A percentile compares a stretch with the other conserved stretches of the same genome.
phyloP scores from a whole-genome alignment of 1,284 basidiomycete species.

The Bjerkandera adusta region DNA sequence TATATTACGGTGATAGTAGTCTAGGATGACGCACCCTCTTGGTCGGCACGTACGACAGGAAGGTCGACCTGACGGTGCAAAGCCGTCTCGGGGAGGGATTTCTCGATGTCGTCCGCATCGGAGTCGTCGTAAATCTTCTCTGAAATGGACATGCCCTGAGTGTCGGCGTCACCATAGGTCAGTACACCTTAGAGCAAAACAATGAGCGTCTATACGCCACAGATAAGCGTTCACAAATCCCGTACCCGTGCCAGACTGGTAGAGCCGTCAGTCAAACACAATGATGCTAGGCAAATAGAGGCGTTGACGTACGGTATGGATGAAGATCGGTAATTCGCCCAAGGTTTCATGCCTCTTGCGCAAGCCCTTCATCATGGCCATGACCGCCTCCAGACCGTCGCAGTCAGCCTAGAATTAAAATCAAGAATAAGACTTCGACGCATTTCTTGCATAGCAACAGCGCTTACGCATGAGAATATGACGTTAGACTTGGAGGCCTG shows the following conservation, averaged over 20 bases:
- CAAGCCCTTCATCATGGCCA: constrained; percentile 47
- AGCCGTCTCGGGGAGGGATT: constrained; percentile 33
- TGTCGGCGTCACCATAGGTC: constrained; percentile 33
- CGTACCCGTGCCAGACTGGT: constrained; percentile 45
- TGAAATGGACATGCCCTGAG: constrained; percentile 35
- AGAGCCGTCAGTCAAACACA: neutral
- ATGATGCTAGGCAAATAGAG: neutral
- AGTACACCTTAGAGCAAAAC: too few species aligned
- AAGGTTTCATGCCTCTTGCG: constrained; percentile 40
- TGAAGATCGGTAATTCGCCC: constrained; percentile 40
- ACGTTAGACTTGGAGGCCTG: constrained; percentile 44
- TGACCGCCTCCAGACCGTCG: constrained; percentile 38
- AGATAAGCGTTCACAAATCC: too few species aligned
- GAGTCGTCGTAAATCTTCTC: constrained; percentile 43
- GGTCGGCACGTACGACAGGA: constrained; percentile 38
- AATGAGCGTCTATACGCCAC: too few species aligned
- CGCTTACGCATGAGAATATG: constrained; percentile 43
- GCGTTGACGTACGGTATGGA: constrained; percentile 46
- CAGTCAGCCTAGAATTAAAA: constrained; percentile 40
- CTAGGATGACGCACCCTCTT: constrained; percentile 31
- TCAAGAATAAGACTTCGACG: neutral
- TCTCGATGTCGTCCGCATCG: constrained; percentile 37
- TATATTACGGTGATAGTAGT: neutral
- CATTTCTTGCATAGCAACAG: too few species aligned
- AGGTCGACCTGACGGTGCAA: constrained; percentile 45